Evolutionary conservation across 2,329 filamentous ascomycete species (phyloP), one percentile per base, ranked within the genome.

Genomic region (Graphilbum fragrans): DNA sequence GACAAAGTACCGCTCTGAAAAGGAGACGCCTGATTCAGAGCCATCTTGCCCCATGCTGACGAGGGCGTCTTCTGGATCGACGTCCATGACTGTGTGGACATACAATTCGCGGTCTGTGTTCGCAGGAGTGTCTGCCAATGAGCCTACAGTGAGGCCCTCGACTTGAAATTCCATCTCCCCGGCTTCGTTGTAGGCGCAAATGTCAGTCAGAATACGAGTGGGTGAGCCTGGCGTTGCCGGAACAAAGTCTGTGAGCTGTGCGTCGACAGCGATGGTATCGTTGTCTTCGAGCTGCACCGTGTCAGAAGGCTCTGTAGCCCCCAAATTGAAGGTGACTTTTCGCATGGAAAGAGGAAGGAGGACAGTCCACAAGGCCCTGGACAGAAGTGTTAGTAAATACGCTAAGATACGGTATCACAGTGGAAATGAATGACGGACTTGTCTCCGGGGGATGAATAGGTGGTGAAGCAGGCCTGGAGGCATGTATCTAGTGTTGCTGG

Each of bases 11-110:
- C n/a, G n/a, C n/a, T n/a, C n/a, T n/a, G n/a, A n/a, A n/a, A n/a
- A n/a, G n/a, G n/a, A n/a, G n/a, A 57, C 32, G 62, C 55, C 3
- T 56, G 49, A 2, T 60, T 44, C 2, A 61, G 41, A 0, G 48
- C 45, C 1, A 45, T 45, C 1, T 43, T 11, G 2, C 48, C 39
- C 2, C 37, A 38, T 7, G 17, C 21, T 3, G 4, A 60, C 45
- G 14, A 68, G 60, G 34, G 59, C 55, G 25, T 63, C 53, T 12
- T 61, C 61, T 0, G 65, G 64, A 37, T 67, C 64, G 5, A 64
- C 20, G n/a, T 63, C 58, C 43, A 58, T 48, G 5, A 50, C 49
- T 0, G 59, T 61, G 22, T 55, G 54, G 4, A 62, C 47, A 36
- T 61, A 62, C 9, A 62, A 47, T 43, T 61, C 59, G 35, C 55